These are phyloP conservation scores for Mangifera indica DNA, from an alignment of 345 rosid species.

Conservation along the genomic window DNA sequence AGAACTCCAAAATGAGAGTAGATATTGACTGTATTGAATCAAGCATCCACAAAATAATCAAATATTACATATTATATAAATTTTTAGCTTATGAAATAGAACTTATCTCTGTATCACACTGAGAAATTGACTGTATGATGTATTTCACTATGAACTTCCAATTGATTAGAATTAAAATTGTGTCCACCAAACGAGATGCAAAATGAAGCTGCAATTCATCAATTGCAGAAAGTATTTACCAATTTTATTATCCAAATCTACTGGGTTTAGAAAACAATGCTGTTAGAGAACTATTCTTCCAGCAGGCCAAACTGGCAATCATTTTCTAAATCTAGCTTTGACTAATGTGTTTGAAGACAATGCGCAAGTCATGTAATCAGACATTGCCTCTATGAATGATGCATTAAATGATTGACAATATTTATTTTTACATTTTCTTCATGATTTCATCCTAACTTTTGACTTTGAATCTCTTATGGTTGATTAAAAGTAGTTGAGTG, in stretches of 20 bases:
- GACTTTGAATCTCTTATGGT: constrained; percentile 5
- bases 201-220: not conserved
- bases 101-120: not conserved
- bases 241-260: not conserved
- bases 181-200: not conserved
- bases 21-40: not conserved
- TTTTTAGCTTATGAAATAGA: not conserved
- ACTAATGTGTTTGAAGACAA: not conserved
- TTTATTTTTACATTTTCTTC: not conserved
- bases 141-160: not conserved
- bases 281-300: not conserved
- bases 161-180: not conserved
- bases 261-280: not conserved
- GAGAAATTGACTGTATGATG: not conserved
- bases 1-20: not conserved
- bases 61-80: not conserved
- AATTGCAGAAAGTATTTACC: not conserved
- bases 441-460: not conserved
- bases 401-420: not conserved
- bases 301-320: not conserved
- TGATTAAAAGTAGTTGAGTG: constrained; percentile 7
- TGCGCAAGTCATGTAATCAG: constrained; percentile 1
- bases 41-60: not conserved
- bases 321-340: not conserved
- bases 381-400: not conserved